Conservation (phyloP, 2,329 filamentous ascomycete genomes). For the Paraphaeosphaeria minitans region DNA sequence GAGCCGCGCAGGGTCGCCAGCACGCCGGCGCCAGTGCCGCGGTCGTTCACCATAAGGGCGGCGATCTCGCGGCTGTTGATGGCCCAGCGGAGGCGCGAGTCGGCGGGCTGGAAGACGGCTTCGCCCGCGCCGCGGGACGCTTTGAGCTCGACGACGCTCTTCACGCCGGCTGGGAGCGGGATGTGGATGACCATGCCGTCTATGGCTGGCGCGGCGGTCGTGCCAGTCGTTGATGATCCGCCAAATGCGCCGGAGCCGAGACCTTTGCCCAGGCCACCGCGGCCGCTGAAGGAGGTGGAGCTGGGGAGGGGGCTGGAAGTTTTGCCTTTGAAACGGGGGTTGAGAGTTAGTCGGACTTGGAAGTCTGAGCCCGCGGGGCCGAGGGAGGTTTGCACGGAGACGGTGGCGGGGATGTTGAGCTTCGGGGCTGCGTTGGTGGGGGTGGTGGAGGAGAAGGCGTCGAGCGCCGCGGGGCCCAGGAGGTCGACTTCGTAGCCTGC, state of each 20-base stretch:
- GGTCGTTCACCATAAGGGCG: slow-evolving; percentile 40
- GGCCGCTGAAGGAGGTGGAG: slow-evolving; percentile 31
- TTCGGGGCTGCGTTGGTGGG: slow-evolving; percentile 49
- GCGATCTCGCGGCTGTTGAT: slow-evolving; percentile 78
- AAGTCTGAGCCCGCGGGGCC: slow-evolving; percentile 81
- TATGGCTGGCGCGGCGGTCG: slow-evolving; percentile 53
- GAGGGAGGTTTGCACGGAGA: slow-evolving; percentile 81
- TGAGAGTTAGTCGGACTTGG: slow-evolving; percentile 77
- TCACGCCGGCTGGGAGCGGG: slow-evolving; percentile 77
- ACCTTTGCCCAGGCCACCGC: slow-evolving; percentile 24
- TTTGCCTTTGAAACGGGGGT: slow-evolving; percentile 55
- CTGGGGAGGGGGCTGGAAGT: slow-evolving; percentile 46
- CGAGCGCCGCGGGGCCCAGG: slow-evolving; percentile 67
- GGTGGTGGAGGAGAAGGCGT: slow-evolving; percentile 33
- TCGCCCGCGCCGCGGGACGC: slow-evolving; percentile 81
- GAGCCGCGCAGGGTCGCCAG: slow-evolving; percentile 80
- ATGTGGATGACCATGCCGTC: slow-evolving; percentile 80
- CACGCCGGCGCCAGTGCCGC: slow-evolving; percentile 60
- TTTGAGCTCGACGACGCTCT: slow-evolving; percentile 81
- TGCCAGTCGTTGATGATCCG: slow-evolving; percentile 32
- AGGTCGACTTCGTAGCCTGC: slow-evolving; percentile 95
- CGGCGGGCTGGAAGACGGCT: slow-evolving; percentile 77
- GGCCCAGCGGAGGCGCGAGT: slow-evolving; percentile 78
- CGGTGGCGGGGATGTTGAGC: slow-evolving; percentile 78
- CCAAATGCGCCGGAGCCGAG: slow-evolving; percentile 38